Percentiles rank a stretch among this genome's conserved stretches.
Evolutionary conservation across 139 green algal species (phyloP).

Genomic region (Mesotaenium endlicherianum): DNA sequence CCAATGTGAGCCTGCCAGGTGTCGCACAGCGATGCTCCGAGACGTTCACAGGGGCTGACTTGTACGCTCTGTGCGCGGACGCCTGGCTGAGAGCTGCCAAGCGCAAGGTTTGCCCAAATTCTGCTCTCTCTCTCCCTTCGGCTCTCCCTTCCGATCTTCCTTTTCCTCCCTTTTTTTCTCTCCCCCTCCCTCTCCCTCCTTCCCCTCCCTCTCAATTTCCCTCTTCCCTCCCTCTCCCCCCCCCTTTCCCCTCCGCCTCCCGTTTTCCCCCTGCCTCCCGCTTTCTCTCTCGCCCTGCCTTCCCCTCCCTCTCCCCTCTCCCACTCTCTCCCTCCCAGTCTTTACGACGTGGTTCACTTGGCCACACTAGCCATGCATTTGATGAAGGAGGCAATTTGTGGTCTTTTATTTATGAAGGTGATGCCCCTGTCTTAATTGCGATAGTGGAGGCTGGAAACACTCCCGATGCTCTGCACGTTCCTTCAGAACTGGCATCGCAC

Average conservation of each 20-base stretch:
- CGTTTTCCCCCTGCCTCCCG: neutral
- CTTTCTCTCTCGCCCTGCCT: neutral
- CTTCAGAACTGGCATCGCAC: too few species aligned
- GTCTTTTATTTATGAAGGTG: too few species aligned
- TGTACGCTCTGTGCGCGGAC: slow-evolving; percentile 90
- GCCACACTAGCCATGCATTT: too few species aligned
- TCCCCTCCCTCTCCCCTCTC: too few species aligned
- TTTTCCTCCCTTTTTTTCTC: neutral
- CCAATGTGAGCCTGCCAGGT: slow-evolving; percentile 65
- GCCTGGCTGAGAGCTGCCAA: slow-evolving; percentile 79
- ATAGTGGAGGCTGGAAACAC: too few species aligned
- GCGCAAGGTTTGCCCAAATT: slow-evolving; percentile 12
- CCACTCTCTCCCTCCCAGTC: too few species aligned
- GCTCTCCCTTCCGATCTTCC: neutral
- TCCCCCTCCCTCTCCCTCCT: neutral
- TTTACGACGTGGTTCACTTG: too few species aligned
- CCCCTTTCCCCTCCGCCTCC: too few species aligned
- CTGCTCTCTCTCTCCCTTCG: neutral
- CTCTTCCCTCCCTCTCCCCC: neutral
- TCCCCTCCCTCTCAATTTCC: neutral
- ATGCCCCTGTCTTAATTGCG: too few species aligned
- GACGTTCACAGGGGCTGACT: slow-evolving; percentile 82
- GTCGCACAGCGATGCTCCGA: slow-evolving; percentile 62
- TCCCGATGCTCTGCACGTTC: too few species aligned
- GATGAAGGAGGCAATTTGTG: too few species aligned